Evolutionary conservation across 768 basidiomycete genomes (phyloP), one percentile per base, ranked within the genome.

Genomic region (Rhodocollybia butyracea): DNA sequence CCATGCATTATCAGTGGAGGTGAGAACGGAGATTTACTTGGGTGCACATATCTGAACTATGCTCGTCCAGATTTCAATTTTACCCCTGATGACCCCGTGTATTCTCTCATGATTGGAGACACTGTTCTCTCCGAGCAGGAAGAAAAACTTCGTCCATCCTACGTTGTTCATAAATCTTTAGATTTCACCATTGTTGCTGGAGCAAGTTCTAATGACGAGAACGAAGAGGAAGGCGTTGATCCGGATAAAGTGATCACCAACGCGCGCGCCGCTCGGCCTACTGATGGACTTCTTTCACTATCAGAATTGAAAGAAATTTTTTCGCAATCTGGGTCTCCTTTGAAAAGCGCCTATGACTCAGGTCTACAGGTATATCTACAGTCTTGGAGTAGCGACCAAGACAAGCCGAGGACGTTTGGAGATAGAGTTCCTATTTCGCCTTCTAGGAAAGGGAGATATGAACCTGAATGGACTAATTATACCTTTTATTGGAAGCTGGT

Each of bases 381-480:
- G 55, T 48, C 51, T 30, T 29, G 27, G 7, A 29, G 52, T 54
- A n/a, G 55, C 57, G 24, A 53, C 57, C 32, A 24, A 73, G 5
- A 61, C 60, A 54, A 59, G n/a, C n/a, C 67, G 21, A 54, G 70
- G 39, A 83, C 78, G 2, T 91, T 81, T 62, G 85, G 85, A 2
- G 66, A 70, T 43, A 73, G 88, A 60, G 67, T 75, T 1, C 60
- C 63, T 3, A 55, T 82, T 3, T 61, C 70, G n/a, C 30, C 65
- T 13, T 70, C 64, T 10, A 72, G 78, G 55, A 71, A 70, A 19
- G 92, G 92, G 3, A 74, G 69, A 11, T 69, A 80, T 65, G 92
- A 95, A 65, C 93, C 94, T 3, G 80, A 83, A 67, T 98, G 86
- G 75, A 95, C 94, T 34, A 91, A 88, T 65, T 96, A 88, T 64